Conservation (phyloP, 441 rosid genomes). For the Oxalis stricta region DNA sequence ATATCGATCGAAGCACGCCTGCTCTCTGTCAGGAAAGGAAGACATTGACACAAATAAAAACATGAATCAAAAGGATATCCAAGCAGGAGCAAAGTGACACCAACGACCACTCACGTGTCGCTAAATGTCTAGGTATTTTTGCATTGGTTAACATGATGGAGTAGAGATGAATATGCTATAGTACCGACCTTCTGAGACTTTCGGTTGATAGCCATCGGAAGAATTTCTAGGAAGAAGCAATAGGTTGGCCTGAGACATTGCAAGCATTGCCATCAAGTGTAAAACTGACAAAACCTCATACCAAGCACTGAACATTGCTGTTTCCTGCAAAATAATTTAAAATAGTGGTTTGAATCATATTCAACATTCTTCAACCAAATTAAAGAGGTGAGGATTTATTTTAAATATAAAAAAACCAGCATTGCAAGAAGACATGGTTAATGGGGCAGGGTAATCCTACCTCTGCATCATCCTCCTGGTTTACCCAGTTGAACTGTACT, state of each 20-base stretch:
- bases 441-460: slow-evolving; percentile 21
- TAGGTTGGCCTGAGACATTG: slow-evolving; percentile 76
- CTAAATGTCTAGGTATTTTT: too few relatives aligned
- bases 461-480: slow-evolving; percentile 91
- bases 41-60: not conserved
- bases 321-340: slow-evolving; percentile 89
- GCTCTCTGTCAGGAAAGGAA: slow-evolving; percentile 38
- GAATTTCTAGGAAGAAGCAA: slow-evolving; percentile 84
- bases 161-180: too few relatives aligned
- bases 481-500: slow-evolving; percentile 80
- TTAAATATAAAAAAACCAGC: not conserved
- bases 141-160: not conserved
- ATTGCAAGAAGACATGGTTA: slow-evolving; percentile 1
- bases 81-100: too few relatives aligned
- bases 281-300: slow-evolving; percentile 87
- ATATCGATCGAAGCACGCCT: slow-evolving; percentile 82
- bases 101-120: too few relatives aligned
- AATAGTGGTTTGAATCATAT: slow-evolving; percentile 11
- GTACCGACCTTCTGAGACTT: slow-evolving; percentile 77
- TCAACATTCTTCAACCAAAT: slow-evolving; percentile 5
- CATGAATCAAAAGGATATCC: not conserved
- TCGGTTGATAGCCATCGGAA: slow-evolving; percentile 61
- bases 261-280: slow-evolving; percentile 94
- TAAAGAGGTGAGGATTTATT: slow-evolving; percentile 1
- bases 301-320: slow-evolving; percentile 76